phyloP scores from a whole-genome alignment of 1,284 basidiomycete species.

The Ganoderma resinaceum region DNA sequence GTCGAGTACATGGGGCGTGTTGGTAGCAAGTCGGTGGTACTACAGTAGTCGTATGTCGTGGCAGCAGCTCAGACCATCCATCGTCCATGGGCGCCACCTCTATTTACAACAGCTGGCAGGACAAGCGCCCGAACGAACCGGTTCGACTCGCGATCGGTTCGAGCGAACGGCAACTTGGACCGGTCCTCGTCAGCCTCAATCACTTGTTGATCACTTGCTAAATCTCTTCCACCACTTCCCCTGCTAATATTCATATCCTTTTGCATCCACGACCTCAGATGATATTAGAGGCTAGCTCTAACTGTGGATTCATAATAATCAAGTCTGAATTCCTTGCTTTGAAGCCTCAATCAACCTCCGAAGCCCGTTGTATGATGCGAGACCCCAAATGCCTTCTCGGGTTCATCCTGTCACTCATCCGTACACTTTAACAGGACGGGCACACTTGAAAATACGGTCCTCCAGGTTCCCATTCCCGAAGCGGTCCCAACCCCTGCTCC shows the following conservation, averaged over 20 bases:
- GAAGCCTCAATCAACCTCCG: neutral
- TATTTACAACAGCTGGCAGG: neutral
- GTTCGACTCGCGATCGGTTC: neutral
- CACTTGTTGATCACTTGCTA: neutral
- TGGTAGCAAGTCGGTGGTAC: neutral
- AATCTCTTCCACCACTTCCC: neutral
- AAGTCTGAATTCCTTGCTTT: neutral
- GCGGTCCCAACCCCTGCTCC: neutral
- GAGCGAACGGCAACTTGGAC: neutral
- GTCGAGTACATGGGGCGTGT: neutral
- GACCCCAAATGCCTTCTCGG: neutral
- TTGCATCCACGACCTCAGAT: neutral
- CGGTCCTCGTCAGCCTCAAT: neutral
- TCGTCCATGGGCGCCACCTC: neutral
- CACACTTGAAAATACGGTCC: neutral
- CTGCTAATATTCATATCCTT: neutral
- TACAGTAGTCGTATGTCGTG: neutral
- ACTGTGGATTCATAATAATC: no score
- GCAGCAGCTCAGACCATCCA: neutral
- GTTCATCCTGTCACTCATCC: neutral
- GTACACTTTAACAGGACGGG: neutral
- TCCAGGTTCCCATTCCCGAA: neutral
- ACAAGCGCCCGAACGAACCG: neutral
- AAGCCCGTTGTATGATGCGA: neutral
- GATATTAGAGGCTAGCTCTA: no score